Conservation (phyloP, 78 protist genomes). For the Pigoraptor vietnamica region DNA sequence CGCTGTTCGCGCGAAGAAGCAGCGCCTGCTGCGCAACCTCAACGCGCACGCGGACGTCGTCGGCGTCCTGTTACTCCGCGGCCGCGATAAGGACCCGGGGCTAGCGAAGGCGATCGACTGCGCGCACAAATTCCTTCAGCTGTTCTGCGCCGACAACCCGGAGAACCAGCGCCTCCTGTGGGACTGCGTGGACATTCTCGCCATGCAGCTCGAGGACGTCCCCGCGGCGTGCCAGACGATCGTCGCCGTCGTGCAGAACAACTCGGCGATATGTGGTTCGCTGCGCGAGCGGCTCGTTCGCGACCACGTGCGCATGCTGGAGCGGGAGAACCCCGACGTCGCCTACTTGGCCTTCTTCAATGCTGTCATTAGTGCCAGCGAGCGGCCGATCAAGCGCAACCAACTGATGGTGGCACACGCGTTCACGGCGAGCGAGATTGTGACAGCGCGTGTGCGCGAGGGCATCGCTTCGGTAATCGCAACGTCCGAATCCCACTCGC, state of each 20-base stretch:
- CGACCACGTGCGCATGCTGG: background rate
- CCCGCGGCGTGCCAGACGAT: background rate
- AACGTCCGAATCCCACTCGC: too few species aligned
- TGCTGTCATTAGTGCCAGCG: background rate
- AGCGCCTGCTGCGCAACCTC: background rate
- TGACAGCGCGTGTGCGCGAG: background rate
- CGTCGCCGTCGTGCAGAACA: background rate
- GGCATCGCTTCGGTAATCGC: background rate
- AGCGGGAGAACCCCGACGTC: background rate
- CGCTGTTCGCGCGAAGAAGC: background rate
- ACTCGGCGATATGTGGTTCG: background rate
- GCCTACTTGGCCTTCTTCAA: background rate
- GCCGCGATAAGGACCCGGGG: too few species aligned
- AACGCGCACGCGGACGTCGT: background rate
- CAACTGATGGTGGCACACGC: background rate
- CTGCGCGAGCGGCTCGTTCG: background rate
- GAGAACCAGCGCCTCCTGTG: constrained; percentile 1
- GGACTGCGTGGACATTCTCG: background rate
- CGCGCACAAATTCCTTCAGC: background rate
- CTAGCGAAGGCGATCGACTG: too few species aligned
- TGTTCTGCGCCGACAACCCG: background rate
- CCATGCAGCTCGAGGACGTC: background rate
- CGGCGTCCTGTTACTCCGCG: background rate
- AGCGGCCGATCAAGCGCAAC: background rate
- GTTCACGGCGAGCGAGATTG: background rate